Conservation (phyloP, 306 rosid species). For the Prunus davidiana region DNA sequence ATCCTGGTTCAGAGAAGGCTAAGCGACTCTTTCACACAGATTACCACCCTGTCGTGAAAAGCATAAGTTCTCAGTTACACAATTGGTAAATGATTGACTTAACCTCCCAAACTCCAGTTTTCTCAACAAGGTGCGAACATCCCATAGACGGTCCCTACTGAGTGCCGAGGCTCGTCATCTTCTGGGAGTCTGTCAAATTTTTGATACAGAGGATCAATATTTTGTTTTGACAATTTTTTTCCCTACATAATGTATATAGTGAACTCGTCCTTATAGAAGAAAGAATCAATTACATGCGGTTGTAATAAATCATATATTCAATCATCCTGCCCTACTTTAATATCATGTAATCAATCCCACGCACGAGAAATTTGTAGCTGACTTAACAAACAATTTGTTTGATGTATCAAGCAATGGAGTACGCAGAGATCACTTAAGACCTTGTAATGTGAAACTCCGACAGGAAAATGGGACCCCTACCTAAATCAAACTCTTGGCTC, state of each 20-base stretch:
- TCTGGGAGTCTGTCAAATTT: conserved; percentile 2
- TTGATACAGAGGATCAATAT: conserved; percentile 1
- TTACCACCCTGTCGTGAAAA: conserved; percentile 80
- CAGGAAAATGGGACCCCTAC: too few relatives aligned
- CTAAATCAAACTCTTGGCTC: too few relatives aligned
- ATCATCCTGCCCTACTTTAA: neutral
- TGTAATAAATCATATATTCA: neutral
- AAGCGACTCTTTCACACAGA: conserved; percentile 70
- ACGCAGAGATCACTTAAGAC: neutral
- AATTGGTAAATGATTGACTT: conserved; percentile 52
- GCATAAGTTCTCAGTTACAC: conserved; percentile 82
- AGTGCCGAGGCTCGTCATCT: neutral
- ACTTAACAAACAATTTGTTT: too few relatives aligned
- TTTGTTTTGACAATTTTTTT: neutral
- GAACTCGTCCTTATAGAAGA: neutral
- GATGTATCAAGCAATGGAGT: too few relatives aligned
- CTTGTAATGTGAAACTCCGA: too few relatives aligned
- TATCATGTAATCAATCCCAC: neutral
- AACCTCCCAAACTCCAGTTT: neutral
- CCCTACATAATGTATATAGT: neutral
- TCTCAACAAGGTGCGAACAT: neutral
- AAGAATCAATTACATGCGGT: neutral
- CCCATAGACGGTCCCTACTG: neutral
- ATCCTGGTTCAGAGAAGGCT: conserved; percentile 91
- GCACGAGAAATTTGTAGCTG: neutral